Percentiles rank a stretch among this genome's conserved stretches.
Evolutionary conservation across 805 yeast genomes (phyloP).

Genomic region (Cyberlindnera americana): DNA sequence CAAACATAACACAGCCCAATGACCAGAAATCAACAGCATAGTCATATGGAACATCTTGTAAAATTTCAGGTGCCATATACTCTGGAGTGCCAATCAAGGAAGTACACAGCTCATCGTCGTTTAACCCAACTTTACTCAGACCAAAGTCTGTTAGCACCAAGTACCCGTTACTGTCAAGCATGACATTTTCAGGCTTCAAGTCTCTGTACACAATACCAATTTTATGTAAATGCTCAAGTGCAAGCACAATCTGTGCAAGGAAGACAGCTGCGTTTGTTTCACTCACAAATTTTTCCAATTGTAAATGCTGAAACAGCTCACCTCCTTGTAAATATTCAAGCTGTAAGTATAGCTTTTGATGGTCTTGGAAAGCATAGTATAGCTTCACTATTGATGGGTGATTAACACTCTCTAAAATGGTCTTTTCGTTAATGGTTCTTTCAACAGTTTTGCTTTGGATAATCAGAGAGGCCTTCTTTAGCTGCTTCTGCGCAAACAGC

Average conservation of each 20-base stretch:
- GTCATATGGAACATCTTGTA: conserved; percentile 73
- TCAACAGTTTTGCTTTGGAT: conserved; percentile 57
- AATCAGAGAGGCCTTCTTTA: conserved; percentile 75
- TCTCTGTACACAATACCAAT: conserved; percentile 95
- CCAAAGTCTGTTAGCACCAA: conserved; percentile 97
- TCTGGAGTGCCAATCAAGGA: conserved; percentile 80
- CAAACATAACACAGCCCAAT: conserved; percentile 75
- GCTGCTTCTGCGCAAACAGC: conserved; percentile 81
- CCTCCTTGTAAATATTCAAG: conserved; percentile 89
- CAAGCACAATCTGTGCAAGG: conserved; percentile 90
- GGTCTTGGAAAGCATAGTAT: conserved; percentile 81
- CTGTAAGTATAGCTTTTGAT: conserved; percentile 66
- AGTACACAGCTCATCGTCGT: conserved; percentile 64
- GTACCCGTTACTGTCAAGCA: conserved; percentile 92
- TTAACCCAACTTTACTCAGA: conserved; percentile 69
- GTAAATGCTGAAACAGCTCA: conserved; percentile 89
- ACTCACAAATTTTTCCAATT: conserved; percentile 87
- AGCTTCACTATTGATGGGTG: conserved; percentile 82
- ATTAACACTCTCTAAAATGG: conserved; percentile 63
- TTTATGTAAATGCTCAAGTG: conserved; percentile 89
- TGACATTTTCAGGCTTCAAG: conserved; percentile 91
- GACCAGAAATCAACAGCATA: conserved; percentile 91
- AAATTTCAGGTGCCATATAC: conserved; percentile 87
- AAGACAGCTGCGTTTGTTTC: conserved; percentile 93
- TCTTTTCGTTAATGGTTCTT: conserved; percentile 75